Evolutionary conservation across 768 basidiomycete species (phyloP), one percentile per base, ranked within the genome.

Genomic region (Kwoniella botswanensis): DNA sequence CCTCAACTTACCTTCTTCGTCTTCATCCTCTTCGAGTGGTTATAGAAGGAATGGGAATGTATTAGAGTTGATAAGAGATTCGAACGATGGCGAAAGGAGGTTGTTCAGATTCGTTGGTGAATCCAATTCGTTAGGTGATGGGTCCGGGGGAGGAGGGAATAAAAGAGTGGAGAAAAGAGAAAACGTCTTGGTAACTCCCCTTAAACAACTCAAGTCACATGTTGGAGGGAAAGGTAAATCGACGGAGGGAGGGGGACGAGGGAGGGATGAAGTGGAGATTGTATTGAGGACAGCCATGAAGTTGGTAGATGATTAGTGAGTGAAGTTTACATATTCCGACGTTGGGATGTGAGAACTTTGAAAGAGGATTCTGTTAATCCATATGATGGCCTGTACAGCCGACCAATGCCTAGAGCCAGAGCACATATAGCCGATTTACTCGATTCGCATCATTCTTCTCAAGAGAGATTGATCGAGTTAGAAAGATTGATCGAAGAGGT

Each of bases 261-360:
- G 53, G 55, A 71, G 54, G 52, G 75, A 80, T 53, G 73, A 80
- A 54, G 70, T 78, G 13, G 77, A 79, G 46, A 65, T 77, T 12
- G 68, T 81, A 54, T 58, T 83, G 53, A 68, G 65, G 35, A 81
- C 77, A 13, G 81, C 82, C 0, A 42, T 79, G 67, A 82, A 75
- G 63, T 68, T 83, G 15, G 76, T 82, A 21, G 82, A 83, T 62
- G 78, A 82, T 63, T 83, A 83, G 82, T 83, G 62, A 81, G 82
- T 79, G 35, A 26, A 26, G 3, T 26, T 26, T 26, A 26, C 26
- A 26, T 26, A 26, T 26, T 26, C 26, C 26, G 3, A 26, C 26
- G 26, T 26, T 26, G 26, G 26, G 26, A 26, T 26, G 26, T 26
- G 26, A 26, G 26, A 26, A 26, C 26, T 26, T 4, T 26, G 26